Conservation (phyloP, 2,329 filamentous ascomycete species). For the Fusarium ramigenum region DNA sequence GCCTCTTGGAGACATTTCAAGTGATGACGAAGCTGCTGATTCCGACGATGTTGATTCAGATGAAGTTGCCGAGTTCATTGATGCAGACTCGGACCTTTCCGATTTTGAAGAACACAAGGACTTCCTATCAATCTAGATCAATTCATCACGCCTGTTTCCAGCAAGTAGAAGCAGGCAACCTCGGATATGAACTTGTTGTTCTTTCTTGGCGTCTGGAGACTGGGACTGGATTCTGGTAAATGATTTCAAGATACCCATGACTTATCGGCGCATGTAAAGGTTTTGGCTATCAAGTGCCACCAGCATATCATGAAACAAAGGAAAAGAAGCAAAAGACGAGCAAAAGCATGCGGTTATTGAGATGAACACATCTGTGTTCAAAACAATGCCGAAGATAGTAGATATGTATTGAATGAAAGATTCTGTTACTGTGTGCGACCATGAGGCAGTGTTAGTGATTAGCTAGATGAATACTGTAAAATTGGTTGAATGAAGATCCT, state of each 20-base stretch:
- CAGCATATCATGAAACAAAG: conserved; percentile 15
- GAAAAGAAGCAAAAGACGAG: conserved; percentile 24
- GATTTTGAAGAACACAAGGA: conserved; percentile 68
- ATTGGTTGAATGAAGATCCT: neutral
- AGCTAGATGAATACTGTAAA: neutral
- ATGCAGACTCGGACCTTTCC: conserved; percentile 62
- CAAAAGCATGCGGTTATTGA: conserved; percentile 16
- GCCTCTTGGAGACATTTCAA: conserved; percentile 76
- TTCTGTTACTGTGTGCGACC: conserved; percentile 1
- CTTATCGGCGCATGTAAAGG: conserved; percentile 14
- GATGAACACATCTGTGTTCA: conserved; percentile 2
- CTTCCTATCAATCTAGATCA: conserved; percentile 59
- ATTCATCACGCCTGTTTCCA: conserved; percentile 1
- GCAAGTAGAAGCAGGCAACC: neutral
- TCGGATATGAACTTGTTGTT: conserved; percentile 21
- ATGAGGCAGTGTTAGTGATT: neutral
- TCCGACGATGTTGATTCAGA: conserved; percentile 85
- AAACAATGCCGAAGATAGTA: conserved; percentile 15
- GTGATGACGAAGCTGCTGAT: conserved; percentile 77
- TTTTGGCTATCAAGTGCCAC: conserved; percentile 13
- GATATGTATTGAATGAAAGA: conserved; percentile 33
- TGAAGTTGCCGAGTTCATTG: conserved; percentile 72
- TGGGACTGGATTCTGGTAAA: conserved; percentile 28
- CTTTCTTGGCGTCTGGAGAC: conserved; percentile 30
- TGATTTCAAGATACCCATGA: conserved; percentile 39